phyloP scores from a whole-genome alignment of 768 basidiomycete genomes.

The Pleurotus tuoliensis region DNA sequence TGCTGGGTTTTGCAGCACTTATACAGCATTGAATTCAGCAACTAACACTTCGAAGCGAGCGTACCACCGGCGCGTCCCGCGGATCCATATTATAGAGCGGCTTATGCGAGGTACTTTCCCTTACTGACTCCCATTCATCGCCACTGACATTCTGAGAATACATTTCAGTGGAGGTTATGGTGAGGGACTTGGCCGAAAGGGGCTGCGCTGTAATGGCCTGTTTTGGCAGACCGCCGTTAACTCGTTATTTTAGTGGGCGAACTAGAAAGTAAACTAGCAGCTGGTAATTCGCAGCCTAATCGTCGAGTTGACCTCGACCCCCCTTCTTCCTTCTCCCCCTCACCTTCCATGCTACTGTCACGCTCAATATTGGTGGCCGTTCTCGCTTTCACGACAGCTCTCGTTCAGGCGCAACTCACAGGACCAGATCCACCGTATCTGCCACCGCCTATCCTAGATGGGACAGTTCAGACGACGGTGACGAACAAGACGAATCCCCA shows the following conservation, averaged over 20 bases:
- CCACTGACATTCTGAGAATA: too few relatives aligned
- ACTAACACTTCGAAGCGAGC: too few relatives aligned
- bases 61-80: too few relatives aligned
- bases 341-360: slow-evolving; percentile 9
- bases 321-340: slow-evolving; percentile 8
- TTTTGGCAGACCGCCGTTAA: too few relatives aligned
- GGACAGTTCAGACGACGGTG: slow-evolving; percentile 41
- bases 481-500: slow-evolving; percentile 59
- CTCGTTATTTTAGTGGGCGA: neutral
- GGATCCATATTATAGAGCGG: too few relatives aligned
- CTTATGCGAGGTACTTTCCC: too few relatives aligned
- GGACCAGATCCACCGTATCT: slow-evolving; percentile 63
- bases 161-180: too few relatives aligned
- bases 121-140: too few relatives aligned
- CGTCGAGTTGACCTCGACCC: slow-evolving; percentile 1
- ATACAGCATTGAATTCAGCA: too few relatives aligned
- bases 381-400: slow-evolving; percentile 19
- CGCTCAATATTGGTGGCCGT: slow-evolving; percentile 21
- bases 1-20: too few relatives aligned
- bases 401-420: slow-evolving; percentile 50
- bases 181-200: too few relatives aligned
- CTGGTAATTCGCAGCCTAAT: neutral
- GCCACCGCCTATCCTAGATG: slow-evolving; percentile 57
- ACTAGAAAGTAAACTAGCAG: neutral
- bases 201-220: too few relatives aligned